Evolutionary conservation across 73 alveolate genomes (phyloP).

Genomic region (Stentor roeselii): DNA sequence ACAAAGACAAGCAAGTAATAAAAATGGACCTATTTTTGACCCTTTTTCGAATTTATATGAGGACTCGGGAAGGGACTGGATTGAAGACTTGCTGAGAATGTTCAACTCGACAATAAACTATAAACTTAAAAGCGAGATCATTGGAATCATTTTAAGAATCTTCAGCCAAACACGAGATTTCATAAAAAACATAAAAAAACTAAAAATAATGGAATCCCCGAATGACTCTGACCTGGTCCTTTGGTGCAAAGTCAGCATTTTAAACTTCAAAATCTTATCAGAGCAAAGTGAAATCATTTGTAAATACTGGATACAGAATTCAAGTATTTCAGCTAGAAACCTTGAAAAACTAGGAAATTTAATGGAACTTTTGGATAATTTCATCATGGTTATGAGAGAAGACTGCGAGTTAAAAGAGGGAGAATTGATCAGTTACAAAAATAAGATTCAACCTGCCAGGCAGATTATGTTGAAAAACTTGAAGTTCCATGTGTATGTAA

Average conservation of each 20-base stretch:
- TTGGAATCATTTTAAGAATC: not conserved
- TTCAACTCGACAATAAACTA: not conserved
- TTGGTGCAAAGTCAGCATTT: not conserved
- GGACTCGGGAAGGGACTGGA: no score
- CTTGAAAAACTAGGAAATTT: not conserved
- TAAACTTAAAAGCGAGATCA: not conserved
- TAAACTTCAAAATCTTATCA: not conserved
- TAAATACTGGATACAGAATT: slow-evolving; percentile 23
- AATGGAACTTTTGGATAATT: not conserved
- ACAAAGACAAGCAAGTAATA: no score
- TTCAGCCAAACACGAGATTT: not conserved
- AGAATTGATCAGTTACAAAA: not conserved
- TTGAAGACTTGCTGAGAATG: not conserved
- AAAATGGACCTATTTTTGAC: no score
- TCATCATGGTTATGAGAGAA: not conserved
- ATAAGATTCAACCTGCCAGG: not conserved
- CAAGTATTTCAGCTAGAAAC: not conserved
- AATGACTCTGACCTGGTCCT: not conserved
- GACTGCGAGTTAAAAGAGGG: not conserved
- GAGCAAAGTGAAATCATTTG: slow-evolving; percentile 1
- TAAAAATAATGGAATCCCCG: not conserved
- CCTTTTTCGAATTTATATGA: no score
- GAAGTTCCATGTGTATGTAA: not conserved
- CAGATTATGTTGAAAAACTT: slow-evolving; percentile 10
- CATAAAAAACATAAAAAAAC: slow-evolving; percentile 6